Base-by-base conservation (phyloP, 1,284 basidiomycete genomes). In the Ceratobasidium theobromae region DNA sequence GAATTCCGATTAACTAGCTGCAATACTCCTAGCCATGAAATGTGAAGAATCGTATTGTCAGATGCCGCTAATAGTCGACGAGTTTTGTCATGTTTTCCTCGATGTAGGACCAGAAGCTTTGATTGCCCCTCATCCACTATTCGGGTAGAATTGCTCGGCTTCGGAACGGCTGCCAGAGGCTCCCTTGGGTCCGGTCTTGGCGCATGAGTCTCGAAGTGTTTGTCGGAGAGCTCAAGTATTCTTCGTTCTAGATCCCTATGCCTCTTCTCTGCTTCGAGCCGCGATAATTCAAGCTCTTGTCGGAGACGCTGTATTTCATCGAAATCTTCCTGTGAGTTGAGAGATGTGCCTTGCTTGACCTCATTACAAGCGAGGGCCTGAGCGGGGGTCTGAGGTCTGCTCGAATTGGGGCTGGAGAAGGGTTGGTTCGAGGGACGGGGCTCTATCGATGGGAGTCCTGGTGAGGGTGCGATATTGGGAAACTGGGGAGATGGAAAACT, bases 11-110 rank as follows among this genome's bases (percentile, higher is more conserved):
- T 27, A 16, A 64, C 25, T 23, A 64, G 27, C 23, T 64, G 58
- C 48, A 64, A n/a, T 14, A 38, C 38, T 21, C 58, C 58, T n/a
- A 64, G 43, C 58, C 58, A 64, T 2, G 58, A 64, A 52, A 64
- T 27, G 21, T 64, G 58, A 18, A 64, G 58, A 23, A 40, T 21
- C 25, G 48, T 52, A 5, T 33, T 52, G 1, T 21, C 18, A 5
- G 58, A 64, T 8, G 18, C 32, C 6, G 46, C 23, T 11, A 64
- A 35, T 21, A 64, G 49, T 21, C 58, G 48, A 35, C 58, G 58
- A n/a, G 58, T 64, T 28, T 64, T 48, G 40, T 64, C 58, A 32
- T 64, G 49, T 32, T 64, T 64, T 12, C 58, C 58, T 38, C 45
- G 45, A 21, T 38, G 46, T 16, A 64, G 35, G 6, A 43, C 35